Conservation (phyloP, 1,139 yeast genomes). For the Zygosaccharomyces sapae region DNA sequence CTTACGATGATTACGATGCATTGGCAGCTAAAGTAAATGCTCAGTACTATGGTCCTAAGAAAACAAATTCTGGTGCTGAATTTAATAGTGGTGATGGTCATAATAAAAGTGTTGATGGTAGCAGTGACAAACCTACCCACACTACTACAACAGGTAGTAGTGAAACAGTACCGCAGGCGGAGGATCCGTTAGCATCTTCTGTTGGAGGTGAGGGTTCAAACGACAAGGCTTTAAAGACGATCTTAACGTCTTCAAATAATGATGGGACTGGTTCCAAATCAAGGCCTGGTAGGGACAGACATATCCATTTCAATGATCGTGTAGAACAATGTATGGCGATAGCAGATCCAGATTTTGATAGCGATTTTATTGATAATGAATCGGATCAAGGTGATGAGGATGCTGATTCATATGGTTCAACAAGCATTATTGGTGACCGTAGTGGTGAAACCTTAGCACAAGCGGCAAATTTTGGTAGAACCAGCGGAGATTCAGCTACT, state of each 20-base stretch:
- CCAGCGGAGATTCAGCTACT: constrained; percentile 20
- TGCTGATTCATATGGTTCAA: constrained; percentile 21
- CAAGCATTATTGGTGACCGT: constrained; percentile 13
- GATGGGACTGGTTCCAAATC: constrained; percentile 30
- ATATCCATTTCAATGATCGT: constrained; percentile 85
- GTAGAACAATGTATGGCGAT: constrained; percentile 89
- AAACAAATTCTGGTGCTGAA: not conserved
- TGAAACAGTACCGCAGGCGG: constrained; percentile 2
- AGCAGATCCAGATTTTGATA: constrained; percentile 42
- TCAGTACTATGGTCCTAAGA: constrained; percentile 41
- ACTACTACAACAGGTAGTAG: not conserved
- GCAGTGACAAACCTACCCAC: not conserved
- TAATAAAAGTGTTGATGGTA: not conserved
- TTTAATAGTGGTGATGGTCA: constrained; percentile 3
- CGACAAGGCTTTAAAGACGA: constrained; percentile 12
- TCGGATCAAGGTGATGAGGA: constrained; percentile 28
- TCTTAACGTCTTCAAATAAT: constrained; percentile 17
- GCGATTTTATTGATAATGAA: constrained; percentile 37
- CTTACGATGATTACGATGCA: constrained; percentile 49
- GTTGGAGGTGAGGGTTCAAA: not conserved
- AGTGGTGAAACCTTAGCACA: constrained; percentile 10
- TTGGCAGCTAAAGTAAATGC: constrained; percentile 60
- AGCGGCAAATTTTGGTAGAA: constrained; percentile 12
- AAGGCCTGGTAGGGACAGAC: constrained; percentile 40
- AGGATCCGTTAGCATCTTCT: not conserved